Evolutionary conservation across 495 filamentous ascomycete species (phyloP), one percentile per base, ranked within the genome.

Genomic region (Baudoinia panamericana): DNA sequence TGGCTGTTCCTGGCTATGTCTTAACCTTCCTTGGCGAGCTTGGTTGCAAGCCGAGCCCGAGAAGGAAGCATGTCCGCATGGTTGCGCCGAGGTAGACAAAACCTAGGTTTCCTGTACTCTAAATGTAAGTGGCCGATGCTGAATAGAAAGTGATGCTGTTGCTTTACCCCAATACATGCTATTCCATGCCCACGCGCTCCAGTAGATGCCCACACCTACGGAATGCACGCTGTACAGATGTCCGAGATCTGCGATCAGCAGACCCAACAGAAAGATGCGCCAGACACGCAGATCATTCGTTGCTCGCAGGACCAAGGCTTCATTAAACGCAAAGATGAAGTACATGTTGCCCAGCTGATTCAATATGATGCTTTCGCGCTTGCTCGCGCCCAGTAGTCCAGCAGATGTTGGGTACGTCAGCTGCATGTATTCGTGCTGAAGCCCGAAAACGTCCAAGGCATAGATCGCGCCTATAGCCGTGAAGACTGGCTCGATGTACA

Each of bases 211-310:
- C 3, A 26, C 30, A 2, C 78, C 79, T 24, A 72, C 51, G 5
- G 51, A 45, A 17, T 56, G 52, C 15, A 81, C 56, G 6, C 68
- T 69, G 51, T 71, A 75, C 22, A 83, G 60, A 55, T 84, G 79
- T 1, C 78, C 79, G 19, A 81, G 52, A 54, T 84, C 79, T 12
- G 73, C 79, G 4, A 82, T 50, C 26, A 82, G 61, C 33, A 82
- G 47, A 30, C 66, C 71, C 34, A 75, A 59, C 2, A 83, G 56
- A 4, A 84, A 57, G 6, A 65, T 63, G 33, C 63, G 65, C 79
- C 79, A 84, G 39, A 84, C 76, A 4, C 61, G 58, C 5, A 75
- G 43, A 53, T 82, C 73, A 15, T 59, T 57, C 4, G 78, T 75
- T 7, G 67, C 57, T 16, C 79, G 76, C 37, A 84, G 63, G 11